phyloP scores from a whole-genome alignment of 2,329 filamentous ascomycete genomes.

The Pseudopithomyces chartarum region DNA sequence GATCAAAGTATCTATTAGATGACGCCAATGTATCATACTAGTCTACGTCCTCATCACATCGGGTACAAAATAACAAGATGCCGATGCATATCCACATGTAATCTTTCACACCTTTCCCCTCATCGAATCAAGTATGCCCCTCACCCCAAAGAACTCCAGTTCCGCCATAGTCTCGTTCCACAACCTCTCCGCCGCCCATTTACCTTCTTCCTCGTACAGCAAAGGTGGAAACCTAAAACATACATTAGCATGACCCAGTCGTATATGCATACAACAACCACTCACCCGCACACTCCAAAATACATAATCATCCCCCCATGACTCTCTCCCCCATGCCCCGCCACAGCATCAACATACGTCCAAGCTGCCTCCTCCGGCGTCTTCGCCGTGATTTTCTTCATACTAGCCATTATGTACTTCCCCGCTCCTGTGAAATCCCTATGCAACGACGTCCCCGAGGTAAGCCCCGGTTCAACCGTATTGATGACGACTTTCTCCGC shows the following conservation, averaged over 20 bases:
- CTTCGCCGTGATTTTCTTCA: conserved; percentile 31
- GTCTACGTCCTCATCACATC: no score
- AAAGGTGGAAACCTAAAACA: neutral
- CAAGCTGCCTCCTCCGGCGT: conserved; percentile 49
- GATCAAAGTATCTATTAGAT: no score
- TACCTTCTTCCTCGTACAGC: conserved; percentile 7
- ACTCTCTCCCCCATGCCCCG: conserved; percentile 54
- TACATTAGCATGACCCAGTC: neutral
- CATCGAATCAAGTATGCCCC: neutral
- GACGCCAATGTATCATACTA: no score
- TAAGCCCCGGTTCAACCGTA: conserved; percentile 53
- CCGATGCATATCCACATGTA: no score
- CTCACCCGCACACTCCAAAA: conserved; percentile 55
- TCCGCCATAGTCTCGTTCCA: conserved; percentile 8
- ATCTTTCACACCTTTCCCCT: neutral
- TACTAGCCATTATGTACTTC: conserved; percentile 23
- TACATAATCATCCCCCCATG: conserved; percentile 59
- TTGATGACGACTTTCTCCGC: conserved; percentile 47
- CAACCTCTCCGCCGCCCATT: conserved; percentile 1
- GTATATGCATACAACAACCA: neutral
- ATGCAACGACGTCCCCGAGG: conserved; percentile 50
- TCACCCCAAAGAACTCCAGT: neutral
- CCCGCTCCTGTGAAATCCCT: conserved; percentile 14
- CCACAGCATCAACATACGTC: conserved; percentile 54
- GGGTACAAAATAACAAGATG: no score